Base-by-base conservation (phyloP, 2,329 filamentous ascomycete species). In the Chaetomiaceae sp. region DNA sequence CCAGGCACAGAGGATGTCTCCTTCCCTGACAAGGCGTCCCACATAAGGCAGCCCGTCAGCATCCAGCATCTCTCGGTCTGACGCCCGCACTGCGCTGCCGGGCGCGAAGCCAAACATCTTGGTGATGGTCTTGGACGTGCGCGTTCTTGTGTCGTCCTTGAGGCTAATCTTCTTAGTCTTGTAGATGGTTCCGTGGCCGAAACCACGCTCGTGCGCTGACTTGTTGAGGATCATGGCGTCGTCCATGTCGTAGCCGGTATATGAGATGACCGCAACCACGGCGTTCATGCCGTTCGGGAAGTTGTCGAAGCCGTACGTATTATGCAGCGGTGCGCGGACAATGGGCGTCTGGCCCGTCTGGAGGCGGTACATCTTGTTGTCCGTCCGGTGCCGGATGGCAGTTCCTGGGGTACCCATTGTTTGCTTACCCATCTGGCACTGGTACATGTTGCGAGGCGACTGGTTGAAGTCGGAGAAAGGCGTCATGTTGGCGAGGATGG, bases 141-240 rank as follows among this genome's bases (percentile, higher is more conserved):
- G 82, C 23, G 76, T 82, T 60, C 84, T 80, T 34, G 82, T 82
- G 57, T 92, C 88, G 48, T 96, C 90, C 63, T 90, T 88, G 17
- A 97, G 80, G 33, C 88, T 84, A 66, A 94, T 85, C 66, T 95
- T 88, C 74, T 97, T 96, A 8, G 91, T 95, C 76, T 99, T 99
- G 80, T 96, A 99, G 64, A 99, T 91, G 5, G 91, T 95, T 51
- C 94, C 94, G 66, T 97, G 85, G 34, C 91, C 92, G 66, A 99
- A 97, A 14, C 94, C 94, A 62, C 94, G 85, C 72, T 99, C 94
- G 70, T 96, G 90, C 3, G 92, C 85, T 19, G 91, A 96, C 71
- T 97, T 97, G 78, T 97, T 97, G 68, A 99, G 79, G 68, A 99
- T 97, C 92, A 97, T 97, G 68, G 94, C 94, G 74, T 99, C 94